A percentile compares a stretch with the other conserved stretches of the same genome.
These are phyloP conservation scores for Tetraselmis chui DNA, from an alignment of 139 green algal genomes.

Conservation along the genomic window DNA sequence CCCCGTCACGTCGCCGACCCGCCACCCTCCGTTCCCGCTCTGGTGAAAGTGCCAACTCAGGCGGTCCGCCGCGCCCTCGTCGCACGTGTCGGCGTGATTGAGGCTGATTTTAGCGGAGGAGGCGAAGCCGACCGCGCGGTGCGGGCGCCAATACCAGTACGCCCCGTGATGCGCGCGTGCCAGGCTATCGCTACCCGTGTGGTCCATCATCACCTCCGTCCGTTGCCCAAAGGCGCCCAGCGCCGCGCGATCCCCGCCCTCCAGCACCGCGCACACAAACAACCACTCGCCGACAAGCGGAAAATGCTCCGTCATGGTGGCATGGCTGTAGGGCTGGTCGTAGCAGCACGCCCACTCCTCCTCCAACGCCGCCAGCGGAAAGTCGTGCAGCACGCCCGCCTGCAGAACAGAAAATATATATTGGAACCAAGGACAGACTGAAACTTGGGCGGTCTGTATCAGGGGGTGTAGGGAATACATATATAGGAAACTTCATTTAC, in stretches of 20 bases:
- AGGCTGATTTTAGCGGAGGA: background rate
- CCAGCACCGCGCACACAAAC: background rate
- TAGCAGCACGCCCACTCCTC: background rate
- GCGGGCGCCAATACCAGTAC: conserved; percentile 4
- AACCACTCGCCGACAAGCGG: background rate
- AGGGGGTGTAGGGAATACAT: too few species aligned
- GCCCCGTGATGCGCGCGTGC: background rate
- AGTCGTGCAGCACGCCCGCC: background rate
- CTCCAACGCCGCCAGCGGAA: background rate
- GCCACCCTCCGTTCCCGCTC: background rate
- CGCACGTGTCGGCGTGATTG: conserved; percentile 2
- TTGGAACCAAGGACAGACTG: too few species aligned
- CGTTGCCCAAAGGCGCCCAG: background rate
- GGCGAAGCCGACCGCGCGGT: conserved; percentile 4
- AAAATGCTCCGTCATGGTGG: background rate
- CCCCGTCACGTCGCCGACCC: background rate
- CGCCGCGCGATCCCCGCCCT: background rate
- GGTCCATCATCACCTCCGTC: background rate
- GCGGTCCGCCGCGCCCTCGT: conserved; percentile 1
- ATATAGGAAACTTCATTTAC: too few species aligned
- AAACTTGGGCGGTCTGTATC: too few species aligned
- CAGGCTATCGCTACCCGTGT: background rate
- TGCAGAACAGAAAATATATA: too few species aligned
- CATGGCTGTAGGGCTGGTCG: background rate
- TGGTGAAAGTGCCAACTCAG: conserved; percentile 12